Percentiles rank a stretch among this genome's conserved stretches.
Evolutionary conservation across 1,139 yeast genomes (phyloP).

Genomic region (Debaryomyces coudertii): DNA sequence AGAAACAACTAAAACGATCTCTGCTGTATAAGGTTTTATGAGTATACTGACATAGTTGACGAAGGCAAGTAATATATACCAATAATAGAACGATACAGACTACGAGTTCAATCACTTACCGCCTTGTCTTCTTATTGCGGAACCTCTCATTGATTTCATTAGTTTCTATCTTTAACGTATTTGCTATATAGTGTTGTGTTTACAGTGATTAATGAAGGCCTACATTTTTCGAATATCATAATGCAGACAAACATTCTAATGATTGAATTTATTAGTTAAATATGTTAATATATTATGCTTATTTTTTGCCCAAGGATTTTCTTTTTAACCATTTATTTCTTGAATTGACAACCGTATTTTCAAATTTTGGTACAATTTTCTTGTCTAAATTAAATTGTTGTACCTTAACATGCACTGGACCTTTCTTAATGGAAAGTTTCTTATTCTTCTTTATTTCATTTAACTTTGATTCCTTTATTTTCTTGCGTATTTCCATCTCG

Average conservation of each 20-base stretch:
- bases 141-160: too few relatives aligned
- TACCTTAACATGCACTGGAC: constrained; percentile 60
- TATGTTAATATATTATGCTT: constrained; percentile 9
- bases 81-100: neutral
- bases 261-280: neutral
- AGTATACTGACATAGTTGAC: neutral
- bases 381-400: constrained; percentile 27
- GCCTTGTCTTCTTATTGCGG: too few relatives aligned
- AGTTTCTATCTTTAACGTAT: too few relatives aligned
- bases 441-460: constrained; percentile 44
- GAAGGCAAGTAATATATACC: neutral
- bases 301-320: constrained; percentile 49
- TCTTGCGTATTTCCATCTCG: constrained; percentile 23
- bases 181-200: too few relatives aligned
- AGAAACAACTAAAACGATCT: constrained; percentile 13
- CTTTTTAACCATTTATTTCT: constrained; percentile 66
- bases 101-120: neutral
- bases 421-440: constrained; percentile 46
- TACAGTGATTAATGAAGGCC: too few relatives aligned
- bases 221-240: too few relatives aligned
- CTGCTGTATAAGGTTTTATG: neutral
- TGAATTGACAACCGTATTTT: constrained; percentile 40
- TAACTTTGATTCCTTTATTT: constrained; percentile 45
- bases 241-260: neutral
- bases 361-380: constrained; percentile 51